Evolutionary conservation across 352 stramenopile species (phyloP).

Genomic region (Phytophthora cajani): DNA sequence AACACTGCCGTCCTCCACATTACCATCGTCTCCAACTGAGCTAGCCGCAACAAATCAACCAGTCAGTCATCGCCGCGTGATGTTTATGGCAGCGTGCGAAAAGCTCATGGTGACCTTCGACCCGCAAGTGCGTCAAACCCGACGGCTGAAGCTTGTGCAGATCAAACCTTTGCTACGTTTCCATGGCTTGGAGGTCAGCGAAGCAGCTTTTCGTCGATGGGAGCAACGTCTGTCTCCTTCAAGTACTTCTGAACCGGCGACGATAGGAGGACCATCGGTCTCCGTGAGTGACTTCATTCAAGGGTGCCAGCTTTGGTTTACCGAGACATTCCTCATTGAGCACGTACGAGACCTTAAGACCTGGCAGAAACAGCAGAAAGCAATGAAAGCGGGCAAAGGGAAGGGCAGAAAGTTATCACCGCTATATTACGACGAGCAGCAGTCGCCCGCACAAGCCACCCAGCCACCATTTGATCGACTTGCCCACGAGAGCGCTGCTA

Average conservation of each 20-base stretch:
- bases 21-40: slow-evolving; percentile 14
- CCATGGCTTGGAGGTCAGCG: slow-evolving; percentile 49
- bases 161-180: slow-evolving; percentile 53
- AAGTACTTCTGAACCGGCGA: slow-evolving; percentile 3
- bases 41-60: slow-evolving; percentile 1
- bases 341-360: slow-evolving; percentile 29
- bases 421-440: slow-evolving; percentile 19
- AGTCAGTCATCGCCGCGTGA: slow-evolving; percentile 24
- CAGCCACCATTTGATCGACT: slow-evolving; percentile 56
- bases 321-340: slow-evolving; percentile 50
- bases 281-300: slow-evolving; percentile 55
- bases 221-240: slow-evolving; percentile 52
- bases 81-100: slow-evolving; percentile 58
- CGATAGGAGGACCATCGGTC: slow-evolving; percentile 19
- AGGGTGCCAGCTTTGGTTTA: slow-evolving; percentile 62
- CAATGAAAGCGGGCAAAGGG: slow-evolving; percentile 19
- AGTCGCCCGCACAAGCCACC: slow-evolving; percentile 19
- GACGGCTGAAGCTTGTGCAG: slow-evolving; percentile 38
- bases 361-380: slow-evolving; percentile 35
- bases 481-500: slow-evolving; percentile 44
- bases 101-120: slow-evolving; percentile 60
- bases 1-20: slow-evolving; percentile 1
- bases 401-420: slow-evolving; percentile 25
- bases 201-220: slow-evolving; percentile 57
- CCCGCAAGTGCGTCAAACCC: slow-evolving; percentile 36